Base-by-base conservation (phyloP, 1,139 yeast species). In the Pichia sp. region DNA sequence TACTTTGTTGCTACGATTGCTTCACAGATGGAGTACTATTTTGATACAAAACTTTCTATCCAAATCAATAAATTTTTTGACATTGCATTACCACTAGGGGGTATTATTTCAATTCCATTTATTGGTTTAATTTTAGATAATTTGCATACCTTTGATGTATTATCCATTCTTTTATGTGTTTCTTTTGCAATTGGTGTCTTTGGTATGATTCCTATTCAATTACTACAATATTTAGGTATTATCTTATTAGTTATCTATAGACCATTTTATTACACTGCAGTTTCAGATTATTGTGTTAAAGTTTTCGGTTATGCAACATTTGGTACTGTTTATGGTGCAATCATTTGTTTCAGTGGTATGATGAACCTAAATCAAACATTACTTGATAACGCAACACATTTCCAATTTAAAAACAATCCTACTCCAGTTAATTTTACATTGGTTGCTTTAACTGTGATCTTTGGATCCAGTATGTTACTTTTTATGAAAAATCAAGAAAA, bases 291-390 rank as follows among this genome's bases (percentile, higher is more conserved):
- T 60, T 78, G 90, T 59, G 95, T 96, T 37, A 89, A 89, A 60
- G 92, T 89, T 22, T 90, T 89, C 68, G 97, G 97, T 0, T 87
- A 84, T 63, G 83, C 80, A 47, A 87, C 95, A 1, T 90, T 90
- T 65, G 96, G 97, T 33, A 82, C 90, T 1, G 80, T 43, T 11
- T 90, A 90, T 61, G 97, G 97, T 0, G 69, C 90, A 10, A 74
- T 87, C 57, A 86, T 87, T 57, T 82, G 90, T 48, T 69, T 85
- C 49, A 78, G 95, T 16, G 97, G 97, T 2, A 55, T 82, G 26
- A 77, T 83, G 63, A 90, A 87, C 62, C 69, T 87, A 53, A 60
- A 76, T 12, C 96, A 87, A 60, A 80, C 84, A 30, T 67, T 70
- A 3, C 66, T 89, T 62, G 97, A 89, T 59, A 69, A 68, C 42